These are phyloP conservation scores for Fusarium sp. DNA, from an alignment of 2,329 filamentous ascomycete genomes.

Conservation along the genomic window DNA sequence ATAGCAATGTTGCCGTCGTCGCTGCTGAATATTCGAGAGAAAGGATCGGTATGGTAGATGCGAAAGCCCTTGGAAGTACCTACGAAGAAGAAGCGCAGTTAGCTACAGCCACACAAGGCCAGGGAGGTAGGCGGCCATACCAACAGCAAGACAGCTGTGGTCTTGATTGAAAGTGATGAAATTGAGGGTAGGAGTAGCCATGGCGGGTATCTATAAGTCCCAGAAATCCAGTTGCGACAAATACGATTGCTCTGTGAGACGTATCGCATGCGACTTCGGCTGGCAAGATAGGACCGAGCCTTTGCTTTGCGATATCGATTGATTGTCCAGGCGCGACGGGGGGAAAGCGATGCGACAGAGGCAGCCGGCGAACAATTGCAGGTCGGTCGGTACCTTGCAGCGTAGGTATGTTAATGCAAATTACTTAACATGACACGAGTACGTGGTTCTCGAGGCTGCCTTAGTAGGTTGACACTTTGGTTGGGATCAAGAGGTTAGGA, in stretches of 20 bases:
- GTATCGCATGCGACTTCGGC: not conserved
- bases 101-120: slow-evolving; percentile 12
- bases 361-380: not conserved
- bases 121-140: slow-evolving; percentile 58
- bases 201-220: slow-evolving; percentile 47
- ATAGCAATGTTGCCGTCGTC: slow-evolving; percentile 95
- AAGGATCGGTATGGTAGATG: slow-evolving; percentile 96
- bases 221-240: not conserved
- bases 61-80: slow-evolving; percentile 94
- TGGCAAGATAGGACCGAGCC: not conserved
- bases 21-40: slow-evolving; percentile 92
- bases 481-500: slow-evolving; percentile 39
- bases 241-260: not conserved
- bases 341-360: not conserved
- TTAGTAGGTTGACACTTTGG: slow-evolving; percentile 14
- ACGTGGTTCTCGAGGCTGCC: slow-evolving; percentile 6
- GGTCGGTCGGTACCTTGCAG: slow-evolving; percentile 2
- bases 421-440: slow-evolving; percentile 16
- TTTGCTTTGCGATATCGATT: not conserved
- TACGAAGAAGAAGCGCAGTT: slow-evolving; percentile 46
- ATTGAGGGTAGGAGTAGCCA: slow-evolving; percentile 82
- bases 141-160: slow-evolving; percentile 95
- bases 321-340: not conserved
- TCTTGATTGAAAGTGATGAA: slow-evolving; percentile 99
- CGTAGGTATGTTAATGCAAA: slow-evolving; percentile 10